These are phyloP conservation scores for Melanomma pulvis-pyrius DNA, from an alignment of 495 filamentous ascomycete species.

Conservation along the genomic window DNA sequence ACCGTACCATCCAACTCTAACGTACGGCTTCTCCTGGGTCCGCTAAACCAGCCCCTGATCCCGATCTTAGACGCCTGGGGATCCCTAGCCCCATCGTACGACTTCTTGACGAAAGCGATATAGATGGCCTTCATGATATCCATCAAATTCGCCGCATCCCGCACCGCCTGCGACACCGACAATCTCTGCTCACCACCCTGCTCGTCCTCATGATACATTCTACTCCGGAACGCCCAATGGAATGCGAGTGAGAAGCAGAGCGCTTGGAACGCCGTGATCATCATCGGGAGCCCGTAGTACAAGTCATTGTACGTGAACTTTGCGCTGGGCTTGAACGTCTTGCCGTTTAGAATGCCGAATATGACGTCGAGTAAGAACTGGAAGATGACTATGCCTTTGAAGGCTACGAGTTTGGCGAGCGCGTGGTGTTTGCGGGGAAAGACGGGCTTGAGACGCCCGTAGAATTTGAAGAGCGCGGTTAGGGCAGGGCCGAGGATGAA, in stretches of 20 bases:
- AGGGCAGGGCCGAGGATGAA: background rate
- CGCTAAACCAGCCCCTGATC: background rate
- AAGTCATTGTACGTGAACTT: conserved; percentile 1
- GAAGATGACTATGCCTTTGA: conserved; percentile 11
- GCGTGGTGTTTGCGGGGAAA: background rate
- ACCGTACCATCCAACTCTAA: too few relatives aligned
- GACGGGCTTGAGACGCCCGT: background rate
- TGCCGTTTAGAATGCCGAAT: conserved; percentile 2
- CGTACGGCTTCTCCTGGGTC: background rate
- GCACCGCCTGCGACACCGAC: background rate
- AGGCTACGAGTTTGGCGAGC: background rate
- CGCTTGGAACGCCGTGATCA: background rate
- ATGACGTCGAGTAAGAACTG: conserved; percentile 8
- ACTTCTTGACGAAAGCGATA: background rate
- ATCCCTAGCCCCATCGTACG: background rate
- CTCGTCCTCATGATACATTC: background rate
- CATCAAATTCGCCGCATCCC: conserved; percentile 6
- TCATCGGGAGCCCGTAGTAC: conserved; percentile 3
- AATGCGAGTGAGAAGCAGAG: background rate
- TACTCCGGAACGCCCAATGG: background rate
- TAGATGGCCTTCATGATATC: conserved; percentile 3
- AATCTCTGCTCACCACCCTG: background rate
- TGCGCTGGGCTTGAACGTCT: background rate
- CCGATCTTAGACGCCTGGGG: background rate
- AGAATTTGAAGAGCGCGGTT: background rate